A percentile compares a stretch with the other conserved stretches of the same genome.
Evolutionary conservation across 78 protist species (phyloP).

Genomic region (Planoprotostelium fungivorum): DNA sequence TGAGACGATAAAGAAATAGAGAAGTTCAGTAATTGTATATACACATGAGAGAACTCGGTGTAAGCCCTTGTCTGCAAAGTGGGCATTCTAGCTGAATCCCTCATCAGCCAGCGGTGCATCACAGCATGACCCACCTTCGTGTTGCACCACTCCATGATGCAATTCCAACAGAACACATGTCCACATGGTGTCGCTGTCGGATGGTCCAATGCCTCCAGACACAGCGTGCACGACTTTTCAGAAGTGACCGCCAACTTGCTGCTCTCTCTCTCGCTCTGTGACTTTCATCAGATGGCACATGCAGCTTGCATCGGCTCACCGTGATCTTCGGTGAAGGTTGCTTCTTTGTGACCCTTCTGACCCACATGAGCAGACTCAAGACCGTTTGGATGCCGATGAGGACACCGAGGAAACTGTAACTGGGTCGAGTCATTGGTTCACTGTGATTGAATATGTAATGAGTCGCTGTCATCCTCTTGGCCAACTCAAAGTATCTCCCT

Average conservation of each 20-base stretch:
- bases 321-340: not conserved
- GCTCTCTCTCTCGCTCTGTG: not conserved
- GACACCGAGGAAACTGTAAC: not conserved
- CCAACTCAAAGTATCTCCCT: not conserved
- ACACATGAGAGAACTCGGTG: not conserved
- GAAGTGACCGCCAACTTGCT: not conserved
- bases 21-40: not conserved
- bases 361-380: not conserved
- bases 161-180: slow-evolving; percentile 10
- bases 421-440: not conserved
- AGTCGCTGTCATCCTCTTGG: not conserved
- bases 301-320: too few species aligned
- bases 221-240: not conserved
- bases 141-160: not conserved
- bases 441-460: not conserved
- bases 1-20: too few species aligned
- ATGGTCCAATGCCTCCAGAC: not conserved
- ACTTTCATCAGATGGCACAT: too few species aligned
- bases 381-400: not conserved
- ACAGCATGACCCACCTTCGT: not conserved
- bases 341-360: not conserved
- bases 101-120: not conserved
- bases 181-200: slow-evolving; percentile 10
- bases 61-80: not conserved
- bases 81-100: not conserved